Base-by-base conservation (phyloP, 768 basidiomycete genomes). In the Asterophora parasitica region DNA sequence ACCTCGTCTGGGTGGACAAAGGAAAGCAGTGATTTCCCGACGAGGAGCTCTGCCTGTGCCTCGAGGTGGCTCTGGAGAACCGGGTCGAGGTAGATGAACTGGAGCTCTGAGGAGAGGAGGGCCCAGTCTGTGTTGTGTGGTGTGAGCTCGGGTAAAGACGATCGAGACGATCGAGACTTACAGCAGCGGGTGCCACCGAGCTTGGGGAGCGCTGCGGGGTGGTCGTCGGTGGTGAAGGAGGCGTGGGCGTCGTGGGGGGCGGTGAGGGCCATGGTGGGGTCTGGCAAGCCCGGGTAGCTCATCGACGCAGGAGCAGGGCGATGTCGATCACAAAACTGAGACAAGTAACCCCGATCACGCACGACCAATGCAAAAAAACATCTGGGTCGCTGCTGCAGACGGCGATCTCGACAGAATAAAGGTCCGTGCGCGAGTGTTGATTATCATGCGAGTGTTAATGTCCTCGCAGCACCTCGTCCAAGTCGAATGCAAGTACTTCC, bases 381-480 rank as follows among this genome's bases (percentile, higher is more conserved):
- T 96, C 37, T 96, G 93, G 93, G 79, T 96, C 30, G 93, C 93
- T 37, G 89, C 93, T 0, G 86, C 82, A 38, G 93, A 96, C 60
- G 93, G 93, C 35, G 88, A 96, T 68, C 65, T 94, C 28, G 66
- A 67, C n/a, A 74, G 86, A 41, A 82, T 96, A 32, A 74, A 71
- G 66, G 92, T 91, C 48, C 41, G 76, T 60, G 26, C n/a, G n/a
- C n/a, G n/a, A n/a, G 23, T 32, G 3, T 19, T 8, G 31, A 35
- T 17, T 26, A 19, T 28, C 17, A 33, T 27, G 6, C 44, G 48
- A 7, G 3, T 43, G 8, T 9, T 28, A 30, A 15, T 46, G 41
- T 28, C 12, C 35, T 23, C 28, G 32, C 57, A 85, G 83, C 72
- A 78, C 48, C 75, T 87, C 56, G 66, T 86, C 55, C 82, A 84